Evolutionary conservation across 306 rosid species (phyloP).

Genomic region (Spatholobus suberectus): DNA sequence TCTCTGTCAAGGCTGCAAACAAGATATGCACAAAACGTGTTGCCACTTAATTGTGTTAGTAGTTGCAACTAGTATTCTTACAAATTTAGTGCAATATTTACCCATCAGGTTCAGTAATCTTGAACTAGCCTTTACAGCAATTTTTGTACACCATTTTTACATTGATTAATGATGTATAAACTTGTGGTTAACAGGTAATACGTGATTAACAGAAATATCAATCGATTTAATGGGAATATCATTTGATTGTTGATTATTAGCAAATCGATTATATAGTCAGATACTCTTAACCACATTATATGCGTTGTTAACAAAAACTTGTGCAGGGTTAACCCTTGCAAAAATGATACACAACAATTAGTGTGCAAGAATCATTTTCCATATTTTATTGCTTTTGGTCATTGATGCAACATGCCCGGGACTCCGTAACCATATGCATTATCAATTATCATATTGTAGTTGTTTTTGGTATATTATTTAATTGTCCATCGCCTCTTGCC

Average conservation of each 20-base stretch:
- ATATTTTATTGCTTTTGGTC: neutral
- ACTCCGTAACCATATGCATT: neutral
- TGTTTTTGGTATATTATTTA: neutral
- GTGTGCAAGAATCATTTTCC: neutral
- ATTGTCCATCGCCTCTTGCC: neutral
- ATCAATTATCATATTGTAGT: neutral
- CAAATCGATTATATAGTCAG: neutral
- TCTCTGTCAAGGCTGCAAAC: neutral
- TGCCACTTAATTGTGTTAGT: neutral
- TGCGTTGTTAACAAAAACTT: neutral
- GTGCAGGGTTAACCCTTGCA: neutral
- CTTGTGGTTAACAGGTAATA: neutral
- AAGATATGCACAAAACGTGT: slow-evolving; percentile 6
- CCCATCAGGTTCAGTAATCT: neutral
- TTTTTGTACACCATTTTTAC: neutral
- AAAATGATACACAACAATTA: neutral
- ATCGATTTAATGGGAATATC: neutral
- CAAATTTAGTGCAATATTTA: neutral
- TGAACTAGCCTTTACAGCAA: neutral
- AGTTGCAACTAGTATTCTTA: neutral
- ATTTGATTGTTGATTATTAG: neutral
- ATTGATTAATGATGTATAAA: neutral
- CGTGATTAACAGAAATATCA: neutral
- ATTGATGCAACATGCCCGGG: neutral
- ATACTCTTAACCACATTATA: neutral